These are phyloP conservation scores for Globisporangium cylindrosporum DNA, from an alignment of 352 stramenopile species.

Conservation along the genomic window DNA sequence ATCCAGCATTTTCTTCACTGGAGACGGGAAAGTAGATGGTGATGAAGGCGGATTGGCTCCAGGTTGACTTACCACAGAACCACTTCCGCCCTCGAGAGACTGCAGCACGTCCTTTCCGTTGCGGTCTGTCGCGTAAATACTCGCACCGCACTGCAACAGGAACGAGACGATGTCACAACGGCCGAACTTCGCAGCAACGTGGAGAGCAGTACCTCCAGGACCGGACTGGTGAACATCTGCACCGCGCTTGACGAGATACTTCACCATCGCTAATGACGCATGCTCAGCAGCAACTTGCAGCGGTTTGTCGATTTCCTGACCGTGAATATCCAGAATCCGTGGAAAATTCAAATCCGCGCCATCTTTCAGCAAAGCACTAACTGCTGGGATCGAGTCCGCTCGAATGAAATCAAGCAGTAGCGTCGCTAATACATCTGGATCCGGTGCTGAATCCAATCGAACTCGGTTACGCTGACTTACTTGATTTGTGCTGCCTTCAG, in stretches of 20 bases:
- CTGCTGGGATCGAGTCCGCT: slow-evolving; percentile 65
- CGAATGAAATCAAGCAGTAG: slow-evolving; percentile 75
- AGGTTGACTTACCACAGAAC: background rate
- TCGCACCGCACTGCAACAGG: slow-evolving; percentile 72
- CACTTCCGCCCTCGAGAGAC: slow-evolving; percentile 19
- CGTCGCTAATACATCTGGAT: slow-evolving; percentile 57
- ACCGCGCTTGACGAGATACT: slow-evolving; percentile 73
- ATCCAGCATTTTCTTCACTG: slow-evolving; percentile 59
- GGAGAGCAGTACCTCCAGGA: slow-evolving; percentile 53
- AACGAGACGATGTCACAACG: slow-evolving; percentile 79
- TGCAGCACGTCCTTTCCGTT: slow-evolving; percentile 54
- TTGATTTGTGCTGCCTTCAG: background rate
- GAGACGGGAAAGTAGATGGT: slow-evolving; percentile 20
- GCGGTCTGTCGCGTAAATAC: slow-evolving; percentile 45
- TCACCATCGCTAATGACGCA: slow-evolving; percentile 69
- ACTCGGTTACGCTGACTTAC: slow-evolving; percentile 22
- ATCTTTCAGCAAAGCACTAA: slow-evolving; percentile 70
- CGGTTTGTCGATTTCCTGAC: slow-evolving; percentile 62
- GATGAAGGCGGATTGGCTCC: background rate
- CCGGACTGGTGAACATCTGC: slow-evolving; percentile 63
- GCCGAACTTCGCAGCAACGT: slow-evolving; percentile 51
- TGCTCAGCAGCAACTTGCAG: slow-evolving; percentile 59
- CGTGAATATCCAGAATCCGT: slow-evolving; percentile 37
- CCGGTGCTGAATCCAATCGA: slow-evolving; percentile 49
- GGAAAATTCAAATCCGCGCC: slow-evolving; percentile 71